Conservation (phyloP, 495 filamentous ascomycete species). For the Aspergillus panamensis region DNA sequence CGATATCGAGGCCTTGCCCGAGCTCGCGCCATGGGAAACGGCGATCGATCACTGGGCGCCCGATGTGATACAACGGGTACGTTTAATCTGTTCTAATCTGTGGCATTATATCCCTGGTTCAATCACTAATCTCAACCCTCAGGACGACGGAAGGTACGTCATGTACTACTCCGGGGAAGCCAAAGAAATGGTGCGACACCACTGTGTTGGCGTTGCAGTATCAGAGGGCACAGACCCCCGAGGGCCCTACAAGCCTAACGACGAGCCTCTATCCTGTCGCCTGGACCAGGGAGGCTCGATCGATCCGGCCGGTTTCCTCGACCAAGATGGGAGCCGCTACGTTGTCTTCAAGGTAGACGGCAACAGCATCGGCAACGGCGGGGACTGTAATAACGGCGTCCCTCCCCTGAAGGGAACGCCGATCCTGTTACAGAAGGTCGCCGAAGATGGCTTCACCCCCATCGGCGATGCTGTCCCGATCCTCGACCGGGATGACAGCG, state of each 20-base stretch:
- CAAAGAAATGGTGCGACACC: constrained; percentile 29
- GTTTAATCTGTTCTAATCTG: neutral
- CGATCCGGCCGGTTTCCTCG: constrained; percentile 52
- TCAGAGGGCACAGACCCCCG: constrained; percentile 26
- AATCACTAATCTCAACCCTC: neutral
- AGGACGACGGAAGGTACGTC: constrained; percentile 49
- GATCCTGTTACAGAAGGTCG: constrained; percentile 57
- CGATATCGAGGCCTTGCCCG: constrained; percentile 38
- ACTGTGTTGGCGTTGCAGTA: constrained; percentile 55
- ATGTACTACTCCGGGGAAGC: constrained; percentile 58
- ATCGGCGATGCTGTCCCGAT: constrained; percentile 51
- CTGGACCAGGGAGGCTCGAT: constrained; percentile 54
- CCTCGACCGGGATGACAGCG: constrained; percentile 51
- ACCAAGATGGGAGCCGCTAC: constrained; percentile 51
- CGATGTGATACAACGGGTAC: constrained; percentile 38
- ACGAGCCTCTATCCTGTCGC: constrained; percentile 49
- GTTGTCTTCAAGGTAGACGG: constrained; percentile 63
- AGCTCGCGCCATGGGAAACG: constrained; percentile 30
- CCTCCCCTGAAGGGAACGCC: constrained; percentile 55
- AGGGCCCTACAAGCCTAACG: constrained; percentile 52
- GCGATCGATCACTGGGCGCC: constrained; percentile 37
- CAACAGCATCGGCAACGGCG: constrained; percentile 55
- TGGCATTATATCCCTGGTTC: neutral
- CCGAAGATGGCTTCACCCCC: constrained; percentile 47
- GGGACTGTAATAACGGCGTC: constrained; percentile 53